Evolutionary conservation across 495 filamentous ascomycete genomes (phyloP), one percentile per base, ranked within the genome.

Genomic region (Lophium mytilinum): DNA sequence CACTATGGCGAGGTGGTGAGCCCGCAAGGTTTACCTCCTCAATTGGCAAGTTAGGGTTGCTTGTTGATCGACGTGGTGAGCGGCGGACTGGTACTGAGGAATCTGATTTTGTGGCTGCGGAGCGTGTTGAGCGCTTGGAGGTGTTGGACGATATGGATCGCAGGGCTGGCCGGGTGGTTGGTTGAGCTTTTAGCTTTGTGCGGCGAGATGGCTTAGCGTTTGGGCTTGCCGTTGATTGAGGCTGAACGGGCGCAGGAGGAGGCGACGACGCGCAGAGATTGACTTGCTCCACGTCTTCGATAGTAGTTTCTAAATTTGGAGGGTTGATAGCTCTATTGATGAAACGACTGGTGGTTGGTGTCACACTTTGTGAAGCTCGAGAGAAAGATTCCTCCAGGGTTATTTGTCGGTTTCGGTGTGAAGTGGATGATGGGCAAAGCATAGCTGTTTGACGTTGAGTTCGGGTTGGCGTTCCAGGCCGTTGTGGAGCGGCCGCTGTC

Each of bases 61-160:
- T 7, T 8, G 52, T 19, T 9, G 17, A 15, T 7, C 6, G 52
- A 15, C 24, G 10, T 1, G 33, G 50, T 8, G 50, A 37, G 50
- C 47, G 45, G 15, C 45, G 17, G 17, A 48, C 17, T 24, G 39
- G 39, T 17, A 41, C 17, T 48, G 17, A 9, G 8, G 45, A 24
- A 2, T 33, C 30, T 30, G 17, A 18, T 24, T 30, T 48, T 48
- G 24, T 48, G 45, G 41, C 19, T 17, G 33, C 17, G 24, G 24
- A 30, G 24, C 24, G 24, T 30, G 24, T 30, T 30, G 24, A 6
- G 24, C 24, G 24, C 24, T 30, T 2, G 24, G 60, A 59, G 12
- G 51, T 17, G 37, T 63, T 63, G 12, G 61, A 58, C 37, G 61
- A 58, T 55, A 59, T 63, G 6, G 61, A 63, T 7, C 37, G 50